phyloP scores from a whole-genome alignment of 306 rosid species.

The Vicia villosa region DNA sequence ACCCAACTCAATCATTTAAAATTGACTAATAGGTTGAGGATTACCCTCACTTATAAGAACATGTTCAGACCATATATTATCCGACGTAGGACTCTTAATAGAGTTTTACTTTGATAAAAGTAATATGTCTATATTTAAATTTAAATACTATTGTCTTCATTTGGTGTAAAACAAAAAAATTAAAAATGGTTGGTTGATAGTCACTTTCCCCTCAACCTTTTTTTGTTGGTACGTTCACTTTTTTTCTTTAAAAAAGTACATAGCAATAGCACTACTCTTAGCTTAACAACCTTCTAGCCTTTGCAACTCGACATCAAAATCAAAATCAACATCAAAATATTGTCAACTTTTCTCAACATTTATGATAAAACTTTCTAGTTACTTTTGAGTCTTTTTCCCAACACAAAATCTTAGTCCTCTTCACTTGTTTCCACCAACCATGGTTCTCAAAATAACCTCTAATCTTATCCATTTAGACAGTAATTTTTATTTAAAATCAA shows the following conservation, averaged over 20 bases:
- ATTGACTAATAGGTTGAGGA: too few relatives aligned
- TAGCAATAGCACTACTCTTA: slow-evolving; percentile 33
- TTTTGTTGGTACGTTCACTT: not conserved
- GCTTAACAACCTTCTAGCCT: slow-evolving; percentile 45
- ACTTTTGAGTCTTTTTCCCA: slow-evolving; percentile 53
- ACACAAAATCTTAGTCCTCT: slow-evolving; percentile 48
- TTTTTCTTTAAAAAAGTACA: not conserved
- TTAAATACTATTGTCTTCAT: too few relatives aligned
- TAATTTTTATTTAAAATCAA: not conserved
- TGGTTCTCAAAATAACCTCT: slow-evolving; percentile 36
- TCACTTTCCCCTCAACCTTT: not conserved
- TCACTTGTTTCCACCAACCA: slow-evolving; percentile 37
- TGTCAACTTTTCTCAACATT: slow-evolving; percentile 52
- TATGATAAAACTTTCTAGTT: slow-evolving; percentile 46
- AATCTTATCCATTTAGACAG: slow-evolving; percentile 54
- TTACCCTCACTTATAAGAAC: too few relatives aligned
- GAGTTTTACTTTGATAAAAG: too few relatives aligned
- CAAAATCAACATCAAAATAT: slow-evolving; percentile 46
- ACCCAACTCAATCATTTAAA: too few relatives aligned
- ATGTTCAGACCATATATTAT: too few relatives aligned
- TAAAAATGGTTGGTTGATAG: not conserved
- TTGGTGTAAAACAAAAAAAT: not conserved
- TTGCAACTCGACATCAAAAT: slow-evolving; percentile 51
- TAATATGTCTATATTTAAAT: too few relatives aligned
- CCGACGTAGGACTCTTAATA: too few relatives aligned